A percentile compares a stretch with the other conserved stretches of the same genome.
Evolutionary conservation across 2,329 filamentous ascomycete species (phyloP).

Genomic region (Gnomoniopsis smithogilvyi): DNA sequence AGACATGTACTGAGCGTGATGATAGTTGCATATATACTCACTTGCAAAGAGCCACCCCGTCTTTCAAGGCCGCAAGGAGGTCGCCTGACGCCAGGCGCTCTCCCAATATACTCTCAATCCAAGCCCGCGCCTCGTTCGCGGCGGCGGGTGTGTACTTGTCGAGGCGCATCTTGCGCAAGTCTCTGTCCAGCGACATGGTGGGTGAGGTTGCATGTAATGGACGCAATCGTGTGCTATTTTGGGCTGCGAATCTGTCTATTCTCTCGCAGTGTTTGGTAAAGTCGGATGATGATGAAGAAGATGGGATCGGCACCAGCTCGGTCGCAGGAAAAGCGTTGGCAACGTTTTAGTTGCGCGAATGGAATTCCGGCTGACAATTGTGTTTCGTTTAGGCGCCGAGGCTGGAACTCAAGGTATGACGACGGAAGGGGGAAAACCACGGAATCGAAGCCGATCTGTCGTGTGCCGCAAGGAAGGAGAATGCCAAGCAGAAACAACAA

Average conservation of each 20-base stretch:
- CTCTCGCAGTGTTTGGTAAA: neutral
- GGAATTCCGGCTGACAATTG: neutral
- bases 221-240: neutral
- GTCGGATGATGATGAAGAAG: neutral
- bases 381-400: neutral
- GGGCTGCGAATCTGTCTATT: neutral
- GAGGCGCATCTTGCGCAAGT: conserved; percentile 88
- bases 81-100: conserved; percentile 71
- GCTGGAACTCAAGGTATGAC: neutral
- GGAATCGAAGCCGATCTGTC: neutral
- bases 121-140: conserved; percentile 77
- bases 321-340: neutral
- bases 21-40: conserved; percentile 39
- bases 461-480: neutral
- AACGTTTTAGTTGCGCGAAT: neutral
- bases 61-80: conserved; percentile 80
- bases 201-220: neutral
- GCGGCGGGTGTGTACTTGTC: conserved; percentile 90
- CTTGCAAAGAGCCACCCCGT: conserved; percentile 92
- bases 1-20: neutral
- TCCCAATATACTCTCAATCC: conserved; percentile 81
- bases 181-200: conserved; percentile 79
- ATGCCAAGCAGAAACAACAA: neutral
- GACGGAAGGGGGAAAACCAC: neutral
- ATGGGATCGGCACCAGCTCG: neutral